Conservation (phyloP, 495 filamentous ascomycete genomes). For the Penicillium ochrochloron region DNA sequence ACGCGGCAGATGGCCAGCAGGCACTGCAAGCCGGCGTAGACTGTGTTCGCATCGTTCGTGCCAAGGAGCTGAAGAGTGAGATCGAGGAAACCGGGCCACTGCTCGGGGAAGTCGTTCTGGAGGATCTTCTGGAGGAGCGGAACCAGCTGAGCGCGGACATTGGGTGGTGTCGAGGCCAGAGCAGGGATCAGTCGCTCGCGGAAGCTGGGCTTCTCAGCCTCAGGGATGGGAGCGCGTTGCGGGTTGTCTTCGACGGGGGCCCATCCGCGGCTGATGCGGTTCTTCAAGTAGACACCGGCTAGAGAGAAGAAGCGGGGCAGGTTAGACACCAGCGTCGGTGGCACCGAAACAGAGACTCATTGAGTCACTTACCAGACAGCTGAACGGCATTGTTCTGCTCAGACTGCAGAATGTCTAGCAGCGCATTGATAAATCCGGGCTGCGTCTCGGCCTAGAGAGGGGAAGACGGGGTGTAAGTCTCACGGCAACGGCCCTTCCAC, state of each 20-base stretch:
- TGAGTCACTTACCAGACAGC: conserved; percentile 71
- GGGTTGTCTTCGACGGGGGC: conserved; percentile 69
- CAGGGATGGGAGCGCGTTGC: conserved; percentile 71
- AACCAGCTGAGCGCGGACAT: conserved; percentile 86
- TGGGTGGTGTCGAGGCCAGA: conserved; percentile 75
- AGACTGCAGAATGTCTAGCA: conserved; percentile 85
- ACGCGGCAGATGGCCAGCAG: conserved; percentile 90
- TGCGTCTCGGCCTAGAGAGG: conserved; percentile 81
- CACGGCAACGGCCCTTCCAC: conserved; percentile 19
- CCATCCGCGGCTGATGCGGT: conserved; percentile 92
- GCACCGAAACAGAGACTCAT: conserved; percentile 9
- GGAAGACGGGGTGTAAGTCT: conserved; percentile 21
- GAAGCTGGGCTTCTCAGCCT: conserved; percentile 87
- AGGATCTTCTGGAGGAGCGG: conserved; percentile 94
- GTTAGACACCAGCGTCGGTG: conserved; percentile 14
- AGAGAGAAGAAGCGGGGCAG: conserved; percentile 26
- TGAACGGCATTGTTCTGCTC: conserved; percentile 84
- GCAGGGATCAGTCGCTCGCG: conserved; percentile 86
- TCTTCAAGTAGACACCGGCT: conserved; percentile 98
- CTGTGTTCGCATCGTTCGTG: conserved; percentile 79
- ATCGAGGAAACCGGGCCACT: conserved; percentile 92
- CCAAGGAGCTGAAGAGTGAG: conserved; percentile 86
- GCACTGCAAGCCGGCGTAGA: conserved; percentile 93
- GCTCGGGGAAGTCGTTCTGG: conserved; percentile 89
- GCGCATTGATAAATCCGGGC: conserved; percentile 85